phyloP scores from a whole-genome alignment of 1,139 yeast species.

The Protomyces macrosporus region DNA sequence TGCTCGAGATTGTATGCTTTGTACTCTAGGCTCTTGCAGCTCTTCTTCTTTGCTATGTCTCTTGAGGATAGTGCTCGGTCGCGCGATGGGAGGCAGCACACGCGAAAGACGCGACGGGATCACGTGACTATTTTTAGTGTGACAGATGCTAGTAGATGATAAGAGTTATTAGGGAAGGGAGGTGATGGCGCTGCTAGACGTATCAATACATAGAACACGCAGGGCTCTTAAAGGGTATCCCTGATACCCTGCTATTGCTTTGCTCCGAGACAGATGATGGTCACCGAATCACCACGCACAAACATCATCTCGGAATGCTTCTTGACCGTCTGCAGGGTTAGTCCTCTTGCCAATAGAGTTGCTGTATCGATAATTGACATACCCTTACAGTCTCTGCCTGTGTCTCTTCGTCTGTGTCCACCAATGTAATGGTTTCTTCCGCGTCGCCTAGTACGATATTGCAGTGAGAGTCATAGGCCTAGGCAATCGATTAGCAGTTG shows the following conservation, averaged over 20 bases:
- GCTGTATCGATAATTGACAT: conserved; percentile 24
- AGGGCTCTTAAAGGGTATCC: no score
- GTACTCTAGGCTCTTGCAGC: no score
- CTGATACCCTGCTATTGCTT: background rate
- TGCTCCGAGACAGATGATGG: conserved; percentile 20
- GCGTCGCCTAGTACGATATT: conserved; percentile 94
- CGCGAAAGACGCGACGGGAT: no score
- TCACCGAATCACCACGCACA: conserved; percentile 59
- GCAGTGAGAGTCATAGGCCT: conserved; percentile 27
- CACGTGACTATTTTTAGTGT: no score
- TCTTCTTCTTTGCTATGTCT: no score
- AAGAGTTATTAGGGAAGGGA: no score
- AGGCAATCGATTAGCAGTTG: conserved; percentile 31
- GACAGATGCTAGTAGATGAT: no score
- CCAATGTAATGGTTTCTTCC: conserved; percentile 65
- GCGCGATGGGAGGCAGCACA: no score
- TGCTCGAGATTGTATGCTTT: no score
- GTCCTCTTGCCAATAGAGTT: background rate
- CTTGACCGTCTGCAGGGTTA: conserved; percentile 43
- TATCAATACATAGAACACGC: no score
- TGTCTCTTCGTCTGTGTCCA: conserved; percentile 44
- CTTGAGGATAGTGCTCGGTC: no score
- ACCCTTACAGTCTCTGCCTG: conserved; percentile 42
- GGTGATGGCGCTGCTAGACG: no score
- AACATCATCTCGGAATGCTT: conserved; percentile 84